Evolutionary conservation across 179 eudicot species (phyloP), one percentile per base, ranked within the genome.

Genomic region (Silene coronaria): DNA sequence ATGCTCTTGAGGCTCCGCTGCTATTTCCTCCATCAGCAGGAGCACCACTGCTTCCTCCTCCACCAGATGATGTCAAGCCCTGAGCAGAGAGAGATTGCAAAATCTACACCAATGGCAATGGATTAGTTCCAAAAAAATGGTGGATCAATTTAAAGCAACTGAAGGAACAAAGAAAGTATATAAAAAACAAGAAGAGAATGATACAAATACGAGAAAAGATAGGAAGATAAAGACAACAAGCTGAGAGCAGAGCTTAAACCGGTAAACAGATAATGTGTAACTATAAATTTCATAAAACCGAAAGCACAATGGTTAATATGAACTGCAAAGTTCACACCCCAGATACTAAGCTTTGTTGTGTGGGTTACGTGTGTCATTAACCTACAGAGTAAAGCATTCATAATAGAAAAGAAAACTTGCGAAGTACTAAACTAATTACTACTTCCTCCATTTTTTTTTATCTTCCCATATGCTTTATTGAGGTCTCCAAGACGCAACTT

Each of bases 51-150:
- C 80, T 61, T 21, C 87, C 83, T 63, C 88, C 89, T 73, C 93
- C 96, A 11, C 99, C 97, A 34, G 99, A 95, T 73, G 99, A 95
- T 64, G 85, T 90, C 74, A 91, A 77, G 61, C 97, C 97, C 85
- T 92, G 97, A 24, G 90, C 78, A 12, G 97, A 88, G 75, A 95
- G 92, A 74, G 83, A 79, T 83, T 89, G 91, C 81, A 95, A 86
- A 81, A 95, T 95, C 99, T 95, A 78, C 83, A 80, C 19, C 67
- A 28, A 66, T 16, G 46, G 65, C 67, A 53, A 12, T 32, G 26
- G 46, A 4, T 59, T 26, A 67, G 58, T 2, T 24, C 55, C 36
- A n/a, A 23, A 61, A 36, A 11, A 24, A 36, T 9, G 51, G 26
- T 24, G 38, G 23, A 28, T 12, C 12, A 21, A 38, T n/a, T 32